Percentiles rank a stretch among this genome's conserved stretches.
Conservation (phyloP, 805 yeast species). For the Lipomyces orientalis region DNA sequence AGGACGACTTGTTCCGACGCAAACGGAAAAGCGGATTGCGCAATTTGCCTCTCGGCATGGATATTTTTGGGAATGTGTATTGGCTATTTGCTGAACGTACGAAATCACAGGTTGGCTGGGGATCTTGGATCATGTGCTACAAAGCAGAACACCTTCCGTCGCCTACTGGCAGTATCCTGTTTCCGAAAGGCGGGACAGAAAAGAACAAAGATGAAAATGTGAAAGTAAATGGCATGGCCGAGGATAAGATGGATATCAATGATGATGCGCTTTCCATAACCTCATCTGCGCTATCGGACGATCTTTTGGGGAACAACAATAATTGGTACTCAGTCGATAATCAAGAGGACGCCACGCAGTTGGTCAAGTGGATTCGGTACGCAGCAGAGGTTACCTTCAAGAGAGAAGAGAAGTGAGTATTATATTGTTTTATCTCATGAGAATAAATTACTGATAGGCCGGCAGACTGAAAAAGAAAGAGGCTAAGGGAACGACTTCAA, state of each 20-base stretch:
- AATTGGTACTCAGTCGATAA: constrained; percentile 34
- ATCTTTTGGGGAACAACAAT: constrained; percentile 31
- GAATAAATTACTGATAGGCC: neutral
- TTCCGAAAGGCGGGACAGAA: constrained; percentile 18
- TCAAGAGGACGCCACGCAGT: constrained; percentile 31
- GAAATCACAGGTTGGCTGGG: constrained; percentile 44
- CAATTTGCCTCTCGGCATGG: constrained; percentile 46
- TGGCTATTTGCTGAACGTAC: constrained; percentile 48
- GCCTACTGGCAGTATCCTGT: constrained; percentile 33
- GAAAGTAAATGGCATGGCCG: neutral
- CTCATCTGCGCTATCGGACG: constrained; percentile 28
- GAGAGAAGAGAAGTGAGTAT: constrained; percentile 10
- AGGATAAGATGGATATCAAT: neutral
- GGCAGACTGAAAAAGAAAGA: neutral
- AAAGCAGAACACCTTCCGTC: constrained; percentile 32
- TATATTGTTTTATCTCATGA: neutral
- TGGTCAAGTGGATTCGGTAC: constrained; percentile 28
- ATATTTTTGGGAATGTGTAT: constrained; percentile 45
- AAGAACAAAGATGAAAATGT: constrained; percentile 7
- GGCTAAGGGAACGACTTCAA: neutral
- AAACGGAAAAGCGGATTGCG: constrained; percentile 44
- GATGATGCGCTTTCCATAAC: constrained; percentile 25
- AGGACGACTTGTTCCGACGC: constrained; percentile 42
- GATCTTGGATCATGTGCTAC: constrained; percentile 45
- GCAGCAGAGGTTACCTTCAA: constrained; percentile 14